Evolutionary conservation across 495 filamentous ascomycete species (phyloP), one percentile per base, ranked within the genome.

Genomic region (Opeltia flavorubescens): DNA sequence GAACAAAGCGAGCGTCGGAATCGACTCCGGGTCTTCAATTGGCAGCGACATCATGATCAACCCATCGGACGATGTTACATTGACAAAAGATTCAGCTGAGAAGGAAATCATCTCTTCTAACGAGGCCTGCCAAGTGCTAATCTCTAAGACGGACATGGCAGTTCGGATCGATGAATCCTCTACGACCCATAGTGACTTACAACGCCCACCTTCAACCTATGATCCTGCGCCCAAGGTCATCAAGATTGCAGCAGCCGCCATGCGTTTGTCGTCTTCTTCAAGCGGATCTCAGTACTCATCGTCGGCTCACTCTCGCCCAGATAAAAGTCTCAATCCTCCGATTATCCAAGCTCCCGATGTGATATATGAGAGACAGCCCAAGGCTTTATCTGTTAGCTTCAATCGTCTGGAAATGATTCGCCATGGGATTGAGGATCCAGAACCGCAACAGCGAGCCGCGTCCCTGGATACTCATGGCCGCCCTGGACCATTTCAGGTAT

Each of bases 401-500:
- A 33, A 53, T 24, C 17, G 27, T 39, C 25, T 18, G 8, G 35
- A 24, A 17, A 15, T 18, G 5, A 20, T 24, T 31, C 38, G 24
- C 5, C 12, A 20, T 13, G 23, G 24, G 2, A 31, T 21, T 33
- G 25, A 24, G 8, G 23, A 43, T 23, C 41, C 31, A 28, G 12
- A 40, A 21, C 41, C 34, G 17, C 48, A 33, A 25, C 36, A 46
- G 31, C 47, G 47, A 44, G 47, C 43, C 6, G 41, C 29, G 2
- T 55, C 49, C 15, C 43, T 46, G 25, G 45, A 57, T 12, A 43
- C 33, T 33, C 51, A 31, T 5, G 44, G 47, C 1, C 23, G 39
- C 27, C 33, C 50, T 6, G 50, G 58, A 5, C 38, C 24, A 21
- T 39, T 44, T 11, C 43, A 50, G 20, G 58, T 60, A 17, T 30